Conservation (phyloP, 2,329 filamentous ascomycete species). For the Sarocladiaceae sp. region DNA sequence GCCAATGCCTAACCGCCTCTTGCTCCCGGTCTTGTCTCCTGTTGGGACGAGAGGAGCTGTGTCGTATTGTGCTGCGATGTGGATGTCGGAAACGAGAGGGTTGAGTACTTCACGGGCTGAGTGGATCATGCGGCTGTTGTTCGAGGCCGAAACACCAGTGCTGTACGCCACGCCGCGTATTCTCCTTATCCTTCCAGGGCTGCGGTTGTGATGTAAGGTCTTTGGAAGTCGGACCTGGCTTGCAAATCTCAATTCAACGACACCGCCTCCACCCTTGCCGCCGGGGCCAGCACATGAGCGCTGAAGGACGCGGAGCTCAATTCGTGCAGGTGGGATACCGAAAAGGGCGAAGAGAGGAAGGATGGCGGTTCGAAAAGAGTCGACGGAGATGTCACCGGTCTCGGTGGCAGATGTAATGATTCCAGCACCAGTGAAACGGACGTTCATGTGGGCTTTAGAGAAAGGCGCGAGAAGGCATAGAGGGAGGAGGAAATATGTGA, state of each 20-base stretch:
- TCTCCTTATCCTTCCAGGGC: constrained; percentile 78
- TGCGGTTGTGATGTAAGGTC: constrained; percentile 82
- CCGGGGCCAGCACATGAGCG: constrained; percentile 73
- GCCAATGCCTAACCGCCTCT: constrained; percentile 74
- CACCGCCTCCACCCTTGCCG: constrained; percentile 77
- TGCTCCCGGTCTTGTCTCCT: constrained; percentile 51
- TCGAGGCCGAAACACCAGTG: constrained; percentile 84
- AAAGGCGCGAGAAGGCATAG: constrained; percentile 90
- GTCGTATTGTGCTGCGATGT: constrained; percentile 79
- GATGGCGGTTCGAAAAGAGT: constrained; percentile 89
- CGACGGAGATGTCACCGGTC: constrained; percentile 81
- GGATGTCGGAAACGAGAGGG: constrained; percentile 79
- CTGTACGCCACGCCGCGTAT: constrained; percentile 93
- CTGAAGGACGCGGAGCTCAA: constrained; percentile 79
- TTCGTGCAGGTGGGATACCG: constrained; percentile 72
- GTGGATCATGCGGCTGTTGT: constrained; percentile 95
- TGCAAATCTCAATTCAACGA: constrained; percentile 91
- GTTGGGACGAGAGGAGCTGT: constrained; percentile 52
- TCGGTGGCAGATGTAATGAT: constrained; percentile 88
- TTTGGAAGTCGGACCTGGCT: constrained; percentile 92
- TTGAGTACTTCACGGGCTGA: constrained; percentile 84
- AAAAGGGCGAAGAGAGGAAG: constrained; percentile 87
- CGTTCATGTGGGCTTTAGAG: constrained; percentile 84
- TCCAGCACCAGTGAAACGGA: constrained; percentile 83
- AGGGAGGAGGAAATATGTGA: constrained; percentile 89